Percentiles rank a stretch among this genome's conserved stretches.
phyloP scores from a whole-genome alignment of 2,329 filamentous ascomycete species.

The Talaromyces funiculosus region DNA sequence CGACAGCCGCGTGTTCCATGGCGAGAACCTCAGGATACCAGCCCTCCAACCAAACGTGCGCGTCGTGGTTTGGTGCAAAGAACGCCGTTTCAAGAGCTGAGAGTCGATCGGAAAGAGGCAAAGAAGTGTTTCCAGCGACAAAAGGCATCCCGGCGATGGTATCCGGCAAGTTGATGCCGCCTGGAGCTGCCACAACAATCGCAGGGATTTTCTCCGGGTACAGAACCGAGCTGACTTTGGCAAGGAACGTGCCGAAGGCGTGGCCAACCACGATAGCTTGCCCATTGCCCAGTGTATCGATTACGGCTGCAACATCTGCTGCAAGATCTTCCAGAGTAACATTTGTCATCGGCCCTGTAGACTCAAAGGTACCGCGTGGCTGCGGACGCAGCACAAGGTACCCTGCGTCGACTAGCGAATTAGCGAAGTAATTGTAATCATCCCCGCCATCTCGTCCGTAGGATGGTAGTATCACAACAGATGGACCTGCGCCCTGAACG shows the following conservation, averaged over 20 bases:
- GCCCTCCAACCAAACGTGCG: not conserved
- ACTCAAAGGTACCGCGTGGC: not conserved
- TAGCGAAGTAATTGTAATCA: not conserved
- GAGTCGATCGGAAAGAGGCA: not conserved
- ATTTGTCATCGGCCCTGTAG: not conserved
- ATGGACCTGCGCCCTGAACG: not conserved
- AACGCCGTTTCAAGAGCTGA: not conserved
- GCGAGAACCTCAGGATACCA: not conserved
- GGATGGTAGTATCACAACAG: not conserved
- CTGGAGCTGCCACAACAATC: not conserved
- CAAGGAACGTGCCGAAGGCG: not conserved
- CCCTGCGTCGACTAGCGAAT: not conserved
- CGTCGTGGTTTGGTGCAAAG: not conserved
- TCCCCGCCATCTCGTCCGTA: not conserved
- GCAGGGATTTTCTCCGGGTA: slow-evolving; percentile 1
- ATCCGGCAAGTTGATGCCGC: not conserved
- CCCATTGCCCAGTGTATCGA: not conserved
- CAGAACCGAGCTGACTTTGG: not conserved
- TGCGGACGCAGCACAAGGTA: not conserved
- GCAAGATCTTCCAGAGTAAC: not conserved
- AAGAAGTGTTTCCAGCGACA: not conserved
- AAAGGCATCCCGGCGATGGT: not conserved
- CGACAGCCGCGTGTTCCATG: not conserved
- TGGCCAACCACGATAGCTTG: not conserved
- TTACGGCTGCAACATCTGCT: not conserved